Base-by-base conservation (phyloP, 192 early-diverging fungal species). In the Coemansia asiatica region DNA sequence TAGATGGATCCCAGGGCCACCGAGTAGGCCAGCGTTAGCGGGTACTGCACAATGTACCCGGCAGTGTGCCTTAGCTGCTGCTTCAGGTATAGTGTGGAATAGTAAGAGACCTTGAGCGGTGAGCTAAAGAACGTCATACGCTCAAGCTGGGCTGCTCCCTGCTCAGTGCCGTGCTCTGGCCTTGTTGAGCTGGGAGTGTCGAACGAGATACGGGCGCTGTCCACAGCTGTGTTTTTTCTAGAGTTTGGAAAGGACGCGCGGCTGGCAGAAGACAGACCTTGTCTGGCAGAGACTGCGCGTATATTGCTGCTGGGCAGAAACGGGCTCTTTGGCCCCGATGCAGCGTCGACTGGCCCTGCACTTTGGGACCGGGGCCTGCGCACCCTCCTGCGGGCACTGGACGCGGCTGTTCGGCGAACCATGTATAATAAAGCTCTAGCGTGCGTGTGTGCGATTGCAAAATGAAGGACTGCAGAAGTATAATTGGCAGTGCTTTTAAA, bases 61-160 rank as follows among this genome's bases (percentile, higher is more conserved):
- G 48, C 63, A 13, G 72, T 68, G 36, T 57, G 27, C 9, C 46
- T 46, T 22, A 75, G 40, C 50, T 68, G 71, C 6, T 49, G 27
- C 28, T 57, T 49, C 50, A 83, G 66, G 25, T 78, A 83, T 15
- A 83, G 62, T 40, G 54, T 46, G 27, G 81, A 77, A 65, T 83
- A 83, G 57, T 77, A 75, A 12, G 71, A 69, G 3, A 83, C 81
- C 54, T 78, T 75, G 64, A 83, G 69, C 18, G 81, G 81, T 13
- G 76, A 62, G 47, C 61, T 63, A 31, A 79, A 63, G 51, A 83
- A 83, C 5, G 68, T 67, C 63, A 83, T 51, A 7, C 64, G 48
- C 61, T 82, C 75, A 8, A 27, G 67, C 22, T 64, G 62, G 5
- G 19, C 51, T 1, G 19, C 51, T 1, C 35, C 22, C 38, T 29